phyloP scores from a whole-genome alignment of 176 grass and related monocot species.

The Lolium rigidum region DNA sequence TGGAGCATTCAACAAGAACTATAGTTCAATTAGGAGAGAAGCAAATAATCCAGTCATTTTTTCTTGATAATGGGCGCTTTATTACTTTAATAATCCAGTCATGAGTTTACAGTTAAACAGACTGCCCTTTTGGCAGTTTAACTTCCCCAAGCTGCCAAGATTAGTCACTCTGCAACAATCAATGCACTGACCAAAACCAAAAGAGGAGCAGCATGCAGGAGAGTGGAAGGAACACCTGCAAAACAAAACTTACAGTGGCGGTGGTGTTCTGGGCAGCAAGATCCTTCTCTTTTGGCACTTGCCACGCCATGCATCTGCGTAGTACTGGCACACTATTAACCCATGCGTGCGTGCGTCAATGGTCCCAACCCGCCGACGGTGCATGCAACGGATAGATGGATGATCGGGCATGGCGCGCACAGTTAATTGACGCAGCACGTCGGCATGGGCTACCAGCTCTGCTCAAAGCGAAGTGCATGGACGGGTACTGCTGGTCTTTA shows the following conservation, averaged over 20 bases:
- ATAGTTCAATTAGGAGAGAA: no score
- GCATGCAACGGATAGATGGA: background rate
- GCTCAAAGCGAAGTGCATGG: slow-evolving; percentile 13
- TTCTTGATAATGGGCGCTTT: no score
- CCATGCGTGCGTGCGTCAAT: background rate
- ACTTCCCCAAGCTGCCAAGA: background rate
- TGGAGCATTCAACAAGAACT: no score
- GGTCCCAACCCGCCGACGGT: background rate
- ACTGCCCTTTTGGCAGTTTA: background rate
- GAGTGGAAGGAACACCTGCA: background rate
- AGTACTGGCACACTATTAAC: background rate
- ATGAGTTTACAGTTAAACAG: no score
- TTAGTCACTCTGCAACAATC: background rate
- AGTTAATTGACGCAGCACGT: slow-evolving; percentile 30
- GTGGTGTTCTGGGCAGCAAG: slow-evolving; percentile 15
- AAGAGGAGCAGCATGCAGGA: slow-evolving; percentile 5
- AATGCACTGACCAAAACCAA: no score
- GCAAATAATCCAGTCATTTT: no score
- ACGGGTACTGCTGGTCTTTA: slow-evolving; percentile 21
- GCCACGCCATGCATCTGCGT: no score
- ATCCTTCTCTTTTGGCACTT: slow-evolving; percentile 41
- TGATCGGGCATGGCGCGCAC: background rate
- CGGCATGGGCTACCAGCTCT: slow-evolving; percentile 18
- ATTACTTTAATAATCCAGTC: no score
- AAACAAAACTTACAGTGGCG: background rate